Conservation (phyloP, 202 grass and related monocot species). For the Digitaria exilis region DNA sequence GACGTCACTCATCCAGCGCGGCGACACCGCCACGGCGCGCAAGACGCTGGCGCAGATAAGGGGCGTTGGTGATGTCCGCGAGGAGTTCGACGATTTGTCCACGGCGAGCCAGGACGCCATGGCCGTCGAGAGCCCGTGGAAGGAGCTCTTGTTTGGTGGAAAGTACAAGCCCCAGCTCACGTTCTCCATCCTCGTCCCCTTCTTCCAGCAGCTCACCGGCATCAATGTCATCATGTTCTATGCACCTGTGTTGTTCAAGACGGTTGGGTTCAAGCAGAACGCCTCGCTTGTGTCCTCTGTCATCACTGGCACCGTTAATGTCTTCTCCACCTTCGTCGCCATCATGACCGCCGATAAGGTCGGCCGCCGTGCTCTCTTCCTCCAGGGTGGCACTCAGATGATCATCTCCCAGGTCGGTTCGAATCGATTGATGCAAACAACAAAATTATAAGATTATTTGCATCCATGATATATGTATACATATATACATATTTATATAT, state of each 20-base stretch:
- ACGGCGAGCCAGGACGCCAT: constrained; percentile 39
- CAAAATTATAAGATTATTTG: too few relatives aligned
- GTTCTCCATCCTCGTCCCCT: constrained; percentile 46
- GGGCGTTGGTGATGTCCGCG: constrained; percentile 39
- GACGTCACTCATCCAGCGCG: constrained; percentile 45
- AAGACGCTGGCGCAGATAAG: constrained; percentile 44
- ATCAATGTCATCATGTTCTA: constrained; percentile 95
- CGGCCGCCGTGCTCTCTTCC: constrained; percentile 65
- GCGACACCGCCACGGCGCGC: constrained; percentile 47
- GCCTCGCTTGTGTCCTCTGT: constrained; percentile 66
- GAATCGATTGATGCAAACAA: too few relatives aligned
- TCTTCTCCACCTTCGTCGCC: constrained; percentile 66
- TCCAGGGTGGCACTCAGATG: constrained; percentile 81
- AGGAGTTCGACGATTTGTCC: constrained; percentile 50
- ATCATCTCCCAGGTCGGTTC: constrained; percentile 71
- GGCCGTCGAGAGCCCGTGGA: constrained; percentile 46
- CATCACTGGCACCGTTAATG: constrained; percentile 70
- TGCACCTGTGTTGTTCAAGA: constrained; percentile 80
- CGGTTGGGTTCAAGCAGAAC: constrained; percentile 57
- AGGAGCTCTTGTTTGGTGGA: constrained; percentile 46
- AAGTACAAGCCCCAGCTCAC: constrained; percentile 58
- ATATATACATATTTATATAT: too few relatives aligned
- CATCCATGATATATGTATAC: too few relatives aligned
- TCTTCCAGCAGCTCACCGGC: constrained; percentile 76
- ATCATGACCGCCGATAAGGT: constrained; percentile 55